Evolutionary conservation across 345 rosid genomes (phyloP).

Genomic region (Syzygium grande): DNA sequence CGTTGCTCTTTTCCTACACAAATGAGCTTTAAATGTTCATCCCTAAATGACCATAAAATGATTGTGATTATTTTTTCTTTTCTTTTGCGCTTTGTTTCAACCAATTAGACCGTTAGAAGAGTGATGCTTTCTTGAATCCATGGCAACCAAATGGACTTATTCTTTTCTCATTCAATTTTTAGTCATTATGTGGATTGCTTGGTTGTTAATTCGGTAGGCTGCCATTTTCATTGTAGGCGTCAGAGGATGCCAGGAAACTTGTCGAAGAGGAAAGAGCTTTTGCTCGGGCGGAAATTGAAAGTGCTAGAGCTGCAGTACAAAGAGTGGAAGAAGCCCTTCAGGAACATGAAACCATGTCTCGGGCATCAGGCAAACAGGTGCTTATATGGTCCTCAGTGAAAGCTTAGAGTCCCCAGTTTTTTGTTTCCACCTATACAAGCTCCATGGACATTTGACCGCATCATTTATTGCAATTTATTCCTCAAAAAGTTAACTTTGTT

Average conservation of each 20-base stretch:
- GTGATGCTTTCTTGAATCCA: neutral
- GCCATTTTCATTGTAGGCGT: slow-evolving; percentile 47
- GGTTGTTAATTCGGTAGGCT: neutral
- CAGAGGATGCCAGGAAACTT: slow-evolving; percentile 94
- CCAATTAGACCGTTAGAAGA: neutral
- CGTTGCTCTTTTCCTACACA: neutral
- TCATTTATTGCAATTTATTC: neutral
- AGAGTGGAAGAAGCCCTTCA: slow-evolving; percentile 95
- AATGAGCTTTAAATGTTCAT: neutral
- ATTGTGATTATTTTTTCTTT: neutral
- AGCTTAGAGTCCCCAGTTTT: neutral
- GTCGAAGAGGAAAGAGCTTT: slow-evolving; percentile 91
- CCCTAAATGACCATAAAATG: neutral
- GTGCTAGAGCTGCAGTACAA: slow-evolving; percentile 96
- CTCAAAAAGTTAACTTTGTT: neutral
- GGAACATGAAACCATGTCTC: slow-evolving; percentile 71
- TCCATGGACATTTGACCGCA: neutral
- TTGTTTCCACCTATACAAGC: neutral
- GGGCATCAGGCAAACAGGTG: slow-evolving; percentile 69
- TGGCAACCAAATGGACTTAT: neutral
- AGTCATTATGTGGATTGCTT: neutral
- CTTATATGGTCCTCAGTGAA: neutral
- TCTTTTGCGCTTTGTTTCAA: neutral
- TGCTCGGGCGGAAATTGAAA: slow-evolving; percentile 95
- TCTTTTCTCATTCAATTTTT: neutral